Percentiles rank a stretch among this genome's conserved stretches.
Conservation (phyloP, 129 eudicot species). For the Glebionis coronaria region DNA sequence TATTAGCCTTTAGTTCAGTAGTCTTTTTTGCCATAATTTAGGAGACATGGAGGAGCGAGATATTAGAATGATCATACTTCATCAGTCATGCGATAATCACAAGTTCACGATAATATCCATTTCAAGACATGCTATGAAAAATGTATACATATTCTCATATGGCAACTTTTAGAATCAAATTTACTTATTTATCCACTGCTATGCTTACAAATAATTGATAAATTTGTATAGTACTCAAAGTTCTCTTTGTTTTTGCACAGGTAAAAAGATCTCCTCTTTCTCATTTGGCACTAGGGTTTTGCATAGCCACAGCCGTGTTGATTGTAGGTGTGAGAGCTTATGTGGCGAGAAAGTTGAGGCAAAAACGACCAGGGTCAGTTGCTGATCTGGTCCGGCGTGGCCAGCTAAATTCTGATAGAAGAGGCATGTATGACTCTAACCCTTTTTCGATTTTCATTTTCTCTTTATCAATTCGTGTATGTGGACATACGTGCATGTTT, state of each 20-base stretch:
- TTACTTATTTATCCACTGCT: not conserved
- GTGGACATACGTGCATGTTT: not conserved
- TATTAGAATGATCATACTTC: not conserved
- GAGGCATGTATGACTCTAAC: constrained; percentile 95
- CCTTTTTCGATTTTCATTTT: constrained; percentile 14
- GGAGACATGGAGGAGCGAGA: not conserved
- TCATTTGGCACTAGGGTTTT: constrained; percentile 51
- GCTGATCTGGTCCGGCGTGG: constrained; percentile 99
- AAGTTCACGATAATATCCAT: not conserved
- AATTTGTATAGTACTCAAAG: not conserved
- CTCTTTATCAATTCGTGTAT: not conserved
- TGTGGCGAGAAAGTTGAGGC: constrained; percentile 39
- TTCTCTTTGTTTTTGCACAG: constrained; percentile 31
- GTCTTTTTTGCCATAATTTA: not conserved
- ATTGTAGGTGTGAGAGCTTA: constrained; percentile 54
- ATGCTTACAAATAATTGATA: not conserved
- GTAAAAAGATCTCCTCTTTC: constrained; percentile 38
- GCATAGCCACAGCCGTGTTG: constrained; percentile 45
- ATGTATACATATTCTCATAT: not conserved
- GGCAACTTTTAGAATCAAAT: not conserved
- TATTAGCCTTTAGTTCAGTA: not conserved
- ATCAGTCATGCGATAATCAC: not conserved
- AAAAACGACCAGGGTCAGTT: constrained; percentile 74
- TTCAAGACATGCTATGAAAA: not conserved
- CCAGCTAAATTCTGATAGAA: constrained; percentile 96